phyloP scores from a whole-genome alignment of 371 early-diverging fungal species.

The Zychaea mexicana region DNA sequence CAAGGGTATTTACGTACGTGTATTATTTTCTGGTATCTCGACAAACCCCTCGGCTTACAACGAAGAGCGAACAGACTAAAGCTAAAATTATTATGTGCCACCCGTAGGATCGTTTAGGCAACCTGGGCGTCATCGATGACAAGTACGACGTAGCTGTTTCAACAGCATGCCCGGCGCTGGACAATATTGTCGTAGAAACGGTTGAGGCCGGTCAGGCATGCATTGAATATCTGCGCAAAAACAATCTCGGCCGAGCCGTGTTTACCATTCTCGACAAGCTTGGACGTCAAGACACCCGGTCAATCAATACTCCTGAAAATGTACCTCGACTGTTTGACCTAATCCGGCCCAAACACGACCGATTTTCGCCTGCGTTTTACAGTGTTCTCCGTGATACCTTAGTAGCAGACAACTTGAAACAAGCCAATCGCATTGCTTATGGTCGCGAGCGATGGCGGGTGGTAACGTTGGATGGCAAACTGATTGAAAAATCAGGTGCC shows the following conservation, averaged over 20 bases:
- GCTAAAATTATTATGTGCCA: not conserved
- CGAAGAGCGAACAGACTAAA: too few species aligned
- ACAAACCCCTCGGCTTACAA: too few species aligned
- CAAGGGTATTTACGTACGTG: conserved; percentile 77
- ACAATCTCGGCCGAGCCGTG: conserved; percentile 89
- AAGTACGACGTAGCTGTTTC: conserved; percentile 97
- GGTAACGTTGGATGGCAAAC: conserved; percentile 95
- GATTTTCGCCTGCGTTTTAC: conserved; percentile 89
- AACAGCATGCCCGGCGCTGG: conserved; percentile 87
- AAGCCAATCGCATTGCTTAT: conserved; percentile 94
- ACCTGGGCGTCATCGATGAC: conserved; percentile 93
- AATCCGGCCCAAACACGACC: conserved; percentile 76
- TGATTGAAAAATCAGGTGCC: conserved; percentile 97
- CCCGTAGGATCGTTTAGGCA: conserved; percentile 88
- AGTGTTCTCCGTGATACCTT: conserved; percentile 92
- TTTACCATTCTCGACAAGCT: conserved; percentile 91
- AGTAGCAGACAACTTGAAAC: conserved; percentile 86
- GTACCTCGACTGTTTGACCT: conserved; percentile 93
- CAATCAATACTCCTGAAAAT: conserved; percentile 77
- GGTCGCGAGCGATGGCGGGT: conserved; percentile 85
- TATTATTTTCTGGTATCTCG: not conserved
- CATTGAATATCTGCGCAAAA: conserved; percentile 86
- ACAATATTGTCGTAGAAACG: conserved; percentile 96
- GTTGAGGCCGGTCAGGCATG: conserved; percentile 93
- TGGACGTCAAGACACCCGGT: conserved; percentile 43